phyloP scores from a whole-genome alignment of 1,284 basidiomycete species.

The Sparassis latifolia region DNA sequence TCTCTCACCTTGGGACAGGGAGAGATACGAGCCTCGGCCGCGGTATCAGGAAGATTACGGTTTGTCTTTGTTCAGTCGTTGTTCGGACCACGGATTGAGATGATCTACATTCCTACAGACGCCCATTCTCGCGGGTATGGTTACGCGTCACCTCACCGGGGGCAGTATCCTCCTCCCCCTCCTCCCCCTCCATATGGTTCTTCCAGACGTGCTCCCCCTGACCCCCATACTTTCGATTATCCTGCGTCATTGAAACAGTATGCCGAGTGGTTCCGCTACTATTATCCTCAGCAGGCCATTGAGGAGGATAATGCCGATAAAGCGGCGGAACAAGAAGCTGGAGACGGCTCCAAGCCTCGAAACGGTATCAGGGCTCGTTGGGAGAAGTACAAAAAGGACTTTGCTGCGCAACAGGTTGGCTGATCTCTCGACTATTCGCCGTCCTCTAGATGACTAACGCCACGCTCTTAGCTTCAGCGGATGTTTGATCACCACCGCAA shows the following conservation, averaged over 20 bases:
- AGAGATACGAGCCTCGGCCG: constrained; percentile 74
- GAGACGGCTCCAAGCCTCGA: constrained; percentile 70
- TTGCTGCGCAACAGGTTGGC: constrained; percentile 76
- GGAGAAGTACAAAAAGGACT: constrained; percentile 91
- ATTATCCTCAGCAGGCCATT: constrained; percentile 67
- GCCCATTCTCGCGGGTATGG: constrained; percentile 58
- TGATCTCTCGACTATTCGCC: background rate
- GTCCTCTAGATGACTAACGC: background rate
- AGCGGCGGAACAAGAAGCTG: constrained; percentile 73
- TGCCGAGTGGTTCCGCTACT: constrained; percentile 85
- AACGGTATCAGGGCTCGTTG: constrained; percentile 76
- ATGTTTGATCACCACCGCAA: constrained; percentile 90
- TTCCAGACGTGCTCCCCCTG: constrained; percentile 57
- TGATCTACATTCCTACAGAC: constrained; percentile 34
- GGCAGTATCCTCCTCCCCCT: constrained; percentile 31
- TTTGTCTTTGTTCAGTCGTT: constrained; percentile 30
- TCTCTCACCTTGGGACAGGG: constrained; percentile 78
- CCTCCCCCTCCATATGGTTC: constrained; percentile 34
- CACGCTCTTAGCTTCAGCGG: constrained; percentile 66
- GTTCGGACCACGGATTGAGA: background rate
- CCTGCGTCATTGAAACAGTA: constrained; percentile 80
- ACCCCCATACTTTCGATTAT: constrained; percentile 80
- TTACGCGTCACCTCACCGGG: constrained; percentile 56
- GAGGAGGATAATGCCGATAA: constrained; percentile 79
- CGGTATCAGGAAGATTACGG: constrained; percentile 76